A percentile compares a stretch with the other conserved stretches of the same genome.
These are phyloP conservation scores for Wickerhamiella pararugosa DNA, from an alignment of 1,139 yeast genomes.

Conservation along the genomic window DNA sequence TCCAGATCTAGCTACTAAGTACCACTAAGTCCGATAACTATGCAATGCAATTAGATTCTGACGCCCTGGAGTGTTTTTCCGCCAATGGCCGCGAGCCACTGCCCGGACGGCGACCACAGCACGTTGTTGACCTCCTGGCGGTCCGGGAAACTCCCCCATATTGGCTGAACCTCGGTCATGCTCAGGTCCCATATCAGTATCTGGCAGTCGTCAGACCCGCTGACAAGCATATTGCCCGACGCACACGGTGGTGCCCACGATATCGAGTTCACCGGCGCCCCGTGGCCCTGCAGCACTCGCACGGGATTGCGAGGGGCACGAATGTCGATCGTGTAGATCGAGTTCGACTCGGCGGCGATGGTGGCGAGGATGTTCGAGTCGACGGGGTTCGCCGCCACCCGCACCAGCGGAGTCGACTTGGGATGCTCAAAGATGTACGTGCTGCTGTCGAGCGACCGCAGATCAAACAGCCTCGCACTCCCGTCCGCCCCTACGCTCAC, in stretches of 20 bases:
- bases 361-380: constrained; percentile 77
- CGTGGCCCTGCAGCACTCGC: constrained; percentile 52
- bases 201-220: constrained; percentile 88
- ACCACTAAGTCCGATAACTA: too few species aligned
- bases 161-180: constrained; percentile 19
- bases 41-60: constrained; percentile 11
- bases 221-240: constrained; percentile 40
- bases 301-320: constrained; percentile 80
- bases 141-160: constrained; percentile 43
- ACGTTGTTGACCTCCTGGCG: constrained; percentile 59
- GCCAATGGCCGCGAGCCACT: constrained; percentile 69
- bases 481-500: constrained; percentile 96
- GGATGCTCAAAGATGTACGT: constrained; percentile 72
- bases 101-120: constrained; percentile 58
- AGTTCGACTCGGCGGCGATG: constrained; percentile 53
- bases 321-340: constrained; percentile 62
- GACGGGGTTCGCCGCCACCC: constrained; percentile 62
- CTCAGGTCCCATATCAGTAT: constrained; percentile 71
- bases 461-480: constrained; percentile 79
- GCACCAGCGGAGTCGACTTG: constrained; percentile 44
- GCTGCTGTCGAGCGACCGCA: constrained; percentile 79
- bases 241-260: constrained; percentile 63
- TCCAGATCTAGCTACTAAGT: not conserved
- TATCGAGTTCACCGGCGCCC: constrained; percentile 51
- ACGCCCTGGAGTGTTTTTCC: constrained; percentile 76